Evolutionary conservation across 768 basidiomycete species (phyloP).

Genomic region (Tubosaeta brunneosetosa): DNA sequence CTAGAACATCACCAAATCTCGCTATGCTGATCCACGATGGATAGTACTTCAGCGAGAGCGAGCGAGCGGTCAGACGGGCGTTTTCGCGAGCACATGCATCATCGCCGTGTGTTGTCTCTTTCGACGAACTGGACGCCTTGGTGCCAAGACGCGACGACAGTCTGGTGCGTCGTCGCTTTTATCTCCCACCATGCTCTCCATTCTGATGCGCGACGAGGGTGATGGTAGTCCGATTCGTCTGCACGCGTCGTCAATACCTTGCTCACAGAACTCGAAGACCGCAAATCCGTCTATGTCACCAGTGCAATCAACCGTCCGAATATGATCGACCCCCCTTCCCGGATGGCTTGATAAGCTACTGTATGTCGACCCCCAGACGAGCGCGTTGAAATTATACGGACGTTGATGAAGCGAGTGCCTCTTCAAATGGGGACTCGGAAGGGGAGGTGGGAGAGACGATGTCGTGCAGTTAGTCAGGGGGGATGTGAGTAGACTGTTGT

Average conservation of each 20-base stretch:
- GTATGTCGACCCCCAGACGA: conserved; percentile 90
- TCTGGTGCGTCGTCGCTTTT: conserved; percentile 49
- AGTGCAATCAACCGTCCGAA: conserved; percentile 94
- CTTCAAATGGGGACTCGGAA: conserved; percentile 29
- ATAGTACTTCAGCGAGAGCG: conserved; percentile 97
- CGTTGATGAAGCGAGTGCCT: conserved; percentile 69
- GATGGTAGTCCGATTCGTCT: conserved; percentile 73
- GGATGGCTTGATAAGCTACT: conserved; percentile 91
- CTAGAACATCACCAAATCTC: too few relatives aligned
- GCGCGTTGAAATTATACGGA: conserved; percentile 79
- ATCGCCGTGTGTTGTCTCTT: conserved; percentile 92
- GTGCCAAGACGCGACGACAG: conserved; percentile 88
- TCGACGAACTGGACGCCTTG: conserved; percentile 90
- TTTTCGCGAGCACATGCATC: conserved; percentile 93
- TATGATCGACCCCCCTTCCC: conserved; percentile 95
- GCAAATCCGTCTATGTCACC: conserved; percentile 88
- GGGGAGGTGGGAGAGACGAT: conserved; percentile 23
- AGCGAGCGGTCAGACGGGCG: conserved; percentile 89
- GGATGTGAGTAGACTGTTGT: conserved; percentile 84
- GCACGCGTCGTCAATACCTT: conserved; percentile 89
- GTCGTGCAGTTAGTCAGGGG: conserved; percentile 45
- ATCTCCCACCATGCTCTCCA: neutral
- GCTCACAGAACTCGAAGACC: conserved; percentile 82
- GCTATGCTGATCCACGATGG: neutral
- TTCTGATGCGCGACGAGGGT: neutral